Conservation (phyloP, 257 asterid genomes). For the Knoxia roxburghii region DNA sequence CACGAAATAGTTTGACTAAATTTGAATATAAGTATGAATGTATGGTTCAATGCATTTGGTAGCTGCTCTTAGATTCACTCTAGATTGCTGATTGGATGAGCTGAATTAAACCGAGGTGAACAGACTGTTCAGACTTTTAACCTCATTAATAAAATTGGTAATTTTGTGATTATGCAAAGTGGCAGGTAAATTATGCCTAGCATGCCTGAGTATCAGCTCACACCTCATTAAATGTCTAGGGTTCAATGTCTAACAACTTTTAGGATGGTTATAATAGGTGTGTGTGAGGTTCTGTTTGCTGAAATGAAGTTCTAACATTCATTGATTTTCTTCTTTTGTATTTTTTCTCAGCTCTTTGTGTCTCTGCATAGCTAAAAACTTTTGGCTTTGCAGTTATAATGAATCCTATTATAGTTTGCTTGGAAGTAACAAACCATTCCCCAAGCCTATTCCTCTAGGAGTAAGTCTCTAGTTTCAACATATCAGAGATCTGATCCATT, state of each 20-base stretch:
- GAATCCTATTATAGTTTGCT: conserved; percentile 81
- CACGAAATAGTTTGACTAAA: not conserved
- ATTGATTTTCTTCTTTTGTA: conserved; percentile 6
- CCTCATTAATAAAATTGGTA: not conserved
- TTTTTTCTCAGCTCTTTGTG: conserved; percentile 26
- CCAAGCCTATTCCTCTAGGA: conserved; percentile 63
- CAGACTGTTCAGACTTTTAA: not conserved
- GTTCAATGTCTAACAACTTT: not conserved
- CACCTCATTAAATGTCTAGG: not conserved
- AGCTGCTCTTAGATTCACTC: not conserved
- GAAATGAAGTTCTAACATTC: conserved; percentile 6
- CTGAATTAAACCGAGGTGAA: not conserved
- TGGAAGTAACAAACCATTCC: conserved; percentile 70
- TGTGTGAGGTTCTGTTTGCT: conserved; percentile 6
- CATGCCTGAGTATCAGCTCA: not conserved
- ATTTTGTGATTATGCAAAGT: not conserved
- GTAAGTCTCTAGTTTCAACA: conserved; percentile 40
- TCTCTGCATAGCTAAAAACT: conserved; percentile 26
- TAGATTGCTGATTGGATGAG: not conserved
- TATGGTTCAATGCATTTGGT: not conserved
- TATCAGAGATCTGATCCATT: not conserved
- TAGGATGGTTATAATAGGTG: not conserved
- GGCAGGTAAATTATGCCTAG: not conserved
- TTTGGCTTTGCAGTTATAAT: conserved; percentile 72
- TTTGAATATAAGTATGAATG: not conserved